Conservation (phyloP, 2,329 filamentous ascomycete genomes). For the Phyllachora maydis region DNA sequence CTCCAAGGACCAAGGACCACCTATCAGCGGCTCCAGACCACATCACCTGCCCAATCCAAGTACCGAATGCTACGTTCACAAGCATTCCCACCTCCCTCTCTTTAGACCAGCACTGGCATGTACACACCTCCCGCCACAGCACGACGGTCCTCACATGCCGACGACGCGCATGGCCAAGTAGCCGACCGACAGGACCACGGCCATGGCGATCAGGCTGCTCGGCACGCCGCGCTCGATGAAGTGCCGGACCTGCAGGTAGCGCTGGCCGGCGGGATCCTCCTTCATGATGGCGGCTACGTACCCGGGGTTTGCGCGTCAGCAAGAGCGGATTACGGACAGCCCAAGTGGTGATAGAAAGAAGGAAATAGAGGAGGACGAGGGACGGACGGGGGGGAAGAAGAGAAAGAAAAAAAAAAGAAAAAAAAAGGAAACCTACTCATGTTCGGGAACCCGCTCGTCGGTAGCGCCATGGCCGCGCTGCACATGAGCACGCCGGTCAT, state of each 20-base stretch:
- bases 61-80: no score
- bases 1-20: no score
- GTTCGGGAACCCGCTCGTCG: constrained; percentile 92
- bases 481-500: constrained; percentile 96
- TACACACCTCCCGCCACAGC: no score
- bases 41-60: no score
- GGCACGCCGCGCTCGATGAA: constrained; percentile 91
- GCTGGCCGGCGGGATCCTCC: constrained; percentile 81
- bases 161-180: constrained; percentile 69
- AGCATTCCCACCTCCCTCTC: no score
- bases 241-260: constrained; percentile 81
- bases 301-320: constrained; percentile 1
- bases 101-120: no score
- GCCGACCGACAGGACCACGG: constrained; percentile 70
- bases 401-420: no score
- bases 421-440: constrained; percentile 99
- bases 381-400: neutral
- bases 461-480: constrained; percentile 89
- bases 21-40: no score
- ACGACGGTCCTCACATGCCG: constrained; percentile 14
- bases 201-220: constrained; percentile 60
- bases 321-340: constrained; percentile 1
- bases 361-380: constrained; percentile 1
- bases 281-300: constrained; percentile 99
- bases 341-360: constrained; percentile 8